Evolutionary conservation across 768 basidiomycete genomes (phyloP).

Genomic region (Ramaria rubella): DNA sequence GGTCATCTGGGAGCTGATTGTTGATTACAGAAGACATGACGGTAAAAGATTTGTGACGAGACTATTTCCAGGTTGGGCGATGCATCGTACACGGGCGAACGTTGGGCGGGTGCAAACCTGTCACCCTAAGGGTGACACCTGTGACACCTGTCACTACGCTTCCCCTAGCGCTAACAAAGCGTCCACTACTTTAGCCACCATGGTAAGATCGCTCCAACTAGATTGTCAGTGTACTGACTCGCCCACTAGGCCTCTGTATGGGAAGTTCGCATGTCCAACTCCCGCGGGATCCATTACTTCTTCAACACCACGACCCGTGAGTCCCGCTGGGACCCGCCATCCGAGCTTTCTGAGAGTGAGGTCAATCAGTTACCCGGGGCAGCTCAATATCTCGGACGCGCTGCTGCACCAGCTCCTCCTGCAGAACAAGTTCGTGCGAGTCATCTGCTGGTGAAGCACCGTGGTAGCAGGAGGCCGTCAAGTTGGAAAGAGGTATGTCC

Average conservation of each 20-base stretch:
- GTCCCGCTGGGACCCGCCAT: slow-evolving; percentile 78
- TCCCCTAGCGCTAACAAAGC: too few relatives aligned
- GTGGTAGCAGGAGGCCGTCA: slow-evolving; percentile 65
- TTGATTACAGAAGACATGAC: too few relatives aligned
- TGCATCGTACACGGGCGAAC: too few relatives aligned
- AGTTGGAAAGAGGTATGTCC: slow-evolving; percentile 76
- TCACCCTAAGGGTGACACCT: too few relatives aligned
- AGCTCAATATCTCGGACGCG: slow-evolving; percentile 35
- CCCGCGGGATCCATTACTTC: slow-evolving; percentile 78
- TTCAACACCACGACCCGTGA: slow-evolving; percentile 64
- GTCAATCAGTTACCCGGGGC: slow-evolving; percentile 63
- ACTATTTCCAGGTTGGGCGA: too few relatives aligned
- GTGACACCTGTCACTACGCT: too few relatives aligned
- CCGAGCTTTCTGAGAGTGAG: slow-evolving; percentile 54
- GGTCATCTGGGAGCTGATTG: background rate
- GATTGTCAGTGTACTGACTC: too few relatives aligned
- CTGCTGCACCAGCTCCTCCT: slow-evolving; percentile 16
- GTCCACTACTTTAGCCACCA: too few relatives aligned
- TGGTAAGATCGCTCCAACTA: too few relatives aligned
- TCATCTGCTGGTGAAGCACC: slow-evolving; percentile 92
- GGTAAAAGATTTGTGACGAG: too few relatives aligned
- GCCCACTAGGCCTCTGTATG: slow-evolving; percentile 36
- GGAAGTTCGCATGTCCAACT: slow-evolving; percentile 85
- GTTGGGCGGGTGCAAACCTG: too few relatives aligned
- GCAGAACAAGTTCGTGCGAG: slow-evolving; percentile 78